Conservation (phyloP, 2,329 filamentous ascomycete genomes). For the Phoma herbarum region DNA sequence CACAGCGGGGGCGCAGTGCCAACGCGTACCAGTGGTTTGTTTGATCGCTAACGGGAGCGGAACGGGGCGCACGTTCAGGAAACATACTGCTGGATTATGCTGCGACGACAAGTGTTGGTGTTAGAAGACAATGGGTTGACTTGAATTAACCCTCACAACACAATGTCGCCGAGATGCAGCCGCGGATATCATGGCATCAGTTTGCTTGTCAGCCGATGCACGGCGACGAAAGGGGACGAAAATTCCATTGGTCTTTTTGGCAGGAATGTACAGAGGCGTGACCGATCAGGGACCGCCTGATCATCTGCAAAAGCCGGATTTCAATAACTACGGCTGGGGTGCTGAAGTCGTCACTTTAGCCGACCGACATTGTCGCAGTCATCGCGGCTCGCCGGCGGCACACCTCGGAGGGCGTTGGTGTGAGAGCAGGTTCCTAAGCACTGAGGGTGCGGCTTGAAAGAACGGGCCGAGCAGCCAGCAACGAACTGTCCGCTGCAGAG, state of each 20-base stretch:
- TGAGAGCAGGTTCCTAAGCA: constrained; percentile 1
- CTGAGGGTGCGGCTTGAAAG: constrained; percentile 18
- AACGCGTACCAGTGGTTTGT: constrained; percentile 30
- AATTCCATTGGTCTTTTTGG: constrained; percentile 23
- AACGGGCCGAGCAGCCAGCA: constrained; percentile 34
- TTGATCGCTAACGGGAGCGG: constrained; percentile 40
- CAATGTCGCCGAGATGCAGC: constrained; percentile 23
- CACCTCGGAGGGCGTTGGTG: constrained; percentile 4
- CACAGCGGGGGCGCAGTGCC: constrained; percentile 26
- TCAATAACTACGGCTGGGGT: constrained; percentile 25
- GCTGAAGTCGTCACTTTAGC: constrained; percentile 27
- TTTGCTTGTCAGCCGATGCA: constrained; percentile 21
- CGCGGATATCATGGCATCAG: constrained; percentile 28
- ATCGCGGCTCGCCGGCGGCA: constrained; percentile 18
- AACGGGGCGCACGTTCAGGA: constrained; percentile 35
- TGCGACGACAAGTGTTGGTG: constrained; percentile 20
- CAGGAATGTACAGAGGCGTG: constrained; percentile 44
- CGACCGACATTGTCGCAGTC: constrained; percentile 17
- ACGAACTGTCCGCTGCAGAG: constrained; percentile 10
- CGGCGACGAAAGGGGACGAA: constrained; percentile 17
- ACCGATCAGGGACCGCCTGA: constrained; percentile 27
- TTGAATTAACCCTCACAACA: constrained; percentile 1
- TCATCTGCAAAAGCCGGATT: constrained; percentile 18
- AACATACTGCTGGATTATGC: constrained; percentile 29
- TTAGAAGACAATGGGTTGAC: not conserved